Evolutionary conservation across 2,329 filamentous ascomycete species (phyloP).

Genomic region (Thyridium curvatum): DNA sequence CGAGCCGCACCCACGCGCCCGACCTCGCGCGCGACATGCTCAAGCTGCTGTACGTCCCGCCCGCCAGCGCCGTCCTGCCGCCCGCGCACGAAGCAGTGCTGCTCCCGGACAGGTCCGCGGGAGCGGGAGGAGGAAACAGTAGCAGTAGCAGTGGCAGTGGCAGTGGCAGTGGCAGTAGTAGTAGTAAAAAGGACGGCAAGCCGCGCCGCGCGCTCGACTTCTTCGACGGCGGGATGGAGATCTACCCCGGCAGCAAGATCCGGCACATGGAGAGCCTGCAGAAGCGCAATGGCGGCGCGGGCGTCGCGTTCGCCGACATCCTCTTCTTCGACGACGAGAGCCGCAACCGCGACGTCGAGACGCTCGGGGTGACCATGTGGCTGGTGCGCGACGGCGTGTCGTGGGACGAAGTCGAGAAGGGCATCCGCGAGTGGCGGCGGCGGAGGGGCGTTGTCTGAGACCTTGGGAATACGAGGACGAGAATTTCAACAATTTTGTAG

Average conservation of each 20-base stretch:
- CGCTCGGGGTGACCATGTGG: constrained; percentile 76
- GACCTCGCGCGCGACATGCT: constrained; percentile 77
- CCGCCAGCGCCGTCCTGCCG: constrained; percentile 19
- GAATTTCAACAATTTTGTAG: neutral
- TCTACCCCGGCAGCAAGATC: constrained; percentile 76
- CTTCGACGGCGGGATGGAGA: constrained; percentile 57
- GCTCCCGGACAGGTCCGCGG: constrained; percentile 11
- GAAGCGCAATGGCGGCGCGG: constrained; percentile 47
- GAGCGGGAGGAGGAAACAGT: no score
- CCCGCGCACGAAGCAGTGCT: neutral
- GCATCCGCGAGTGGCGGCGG: constrained; percentile 75
- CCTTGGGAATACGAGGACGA: neutral
- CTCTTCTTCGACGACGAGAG: constrained; percentile 93
- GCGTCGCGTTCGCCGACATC: constrained; percentile 74
- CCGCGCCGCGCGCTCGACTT: constrained; percentile 45
- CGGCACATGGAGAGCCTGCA: constrained; percentile 73
- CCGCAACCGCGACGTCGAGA: constrained; percentile 76
- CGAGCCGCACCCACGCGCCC: constrained; percentile 74
- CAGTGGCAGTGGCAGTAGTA: no score
- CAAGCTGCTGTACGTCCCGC: constrained; percentile 58
- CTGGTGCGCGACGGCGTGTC: constrained; percentile 75
- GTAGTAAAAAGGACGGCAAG: constrained; percentile 21
- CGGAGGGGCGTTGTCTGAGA: constrained; percentile 41
- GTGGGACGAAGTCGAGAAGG: constrained; percentile 70
- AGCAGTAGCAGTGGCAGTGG: no score